A percentile compares a stretch with the other conserved stretches of the same genome.
Evolutionary conservation across 1,284 basidiomycete species (phyloP).

Genomic region (Rhodotorula sp.): DNA sequence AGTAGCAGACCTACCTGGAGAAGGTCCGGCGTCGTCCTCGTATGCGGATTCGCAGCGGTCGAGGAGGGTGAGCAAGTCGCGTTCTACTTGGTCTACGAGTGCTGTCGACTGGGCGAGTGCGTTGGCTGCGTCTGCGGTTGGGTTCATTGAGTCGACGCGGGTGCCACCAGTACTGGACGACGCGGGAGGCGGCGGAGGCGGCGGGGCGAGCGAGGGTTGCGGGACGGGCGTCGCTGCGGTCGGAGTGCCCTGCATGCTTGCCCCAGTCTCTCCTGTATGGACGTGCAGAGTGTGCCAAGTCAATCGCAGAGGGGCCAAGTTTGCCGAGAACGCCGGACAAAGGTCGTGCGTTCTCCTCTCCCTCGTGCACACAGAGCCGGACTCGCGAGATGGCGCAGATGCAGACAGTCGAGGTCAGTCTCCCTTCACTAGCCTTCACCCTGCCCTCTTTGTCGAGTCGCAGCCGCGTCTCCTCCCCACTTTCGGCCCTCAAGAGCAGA

Average conservation of each 20-base stretch:
- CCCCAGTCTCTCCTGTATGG: too few relatives aligned
- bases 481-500: background rate
- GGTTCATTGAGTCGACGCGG: slow-evolving; percentile 2
- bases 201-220: background rate
- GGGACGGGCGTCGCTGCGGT: background rate
- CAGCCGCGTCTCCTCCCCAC: background rate
- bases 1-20: background rate
- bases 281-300: too few relatives aligned
- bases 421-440: background rate
- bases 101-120: slow-evolving; percentile 1
- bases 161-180: background rate
- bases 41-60: background rate
- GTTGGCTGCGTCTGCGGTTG: background rate
- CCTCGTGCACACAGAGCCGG: too few relatives aligned
- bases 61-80: background rate
- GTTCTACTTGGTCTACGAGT: slow-evolving; percentile 5
- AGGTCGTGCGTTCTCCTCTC: too few relatives aligned
- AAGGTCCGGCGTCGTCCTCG: background rate
- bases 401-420: slow-evolving; percentile 11
- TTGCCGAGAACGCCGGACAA: too few relatives aligned
- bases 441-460: too few relatives aligned
- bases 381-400: background rate
- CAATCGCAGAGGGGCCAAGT: too few relatives aligned
- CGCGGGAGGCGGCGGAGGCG: background rate
- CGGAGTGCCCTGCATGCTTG: background rate